These are phyloP conservation scores for Penstemon newberryi DNA, from an alignment of 257 asterid genomes.

Conservation along the genomic window DNA sequence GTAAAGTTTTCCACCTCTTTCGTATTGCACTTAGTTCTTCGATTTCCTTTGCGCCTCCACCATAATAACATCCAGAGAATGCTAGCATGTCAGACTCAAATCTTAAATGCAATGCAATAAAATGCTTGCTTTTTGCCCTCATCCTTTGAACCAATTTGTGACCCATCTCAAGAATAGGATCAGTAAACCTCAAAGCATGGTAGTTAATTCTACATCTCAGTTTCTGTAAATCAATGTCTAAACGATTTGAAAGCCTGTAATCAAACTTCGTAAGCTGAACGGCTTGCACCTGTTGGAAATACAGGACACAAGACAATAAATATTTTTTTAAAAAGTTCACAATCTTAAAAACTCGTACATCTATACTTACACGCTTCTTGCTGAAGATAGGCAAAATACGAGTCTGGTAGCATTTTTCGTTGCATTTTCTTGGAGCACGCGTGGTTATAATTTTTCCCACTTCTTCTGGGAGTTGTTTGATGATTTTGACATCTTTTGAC, in stretches of 20 bases:
- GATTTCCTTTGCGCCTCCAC: conserved; percentile 62
- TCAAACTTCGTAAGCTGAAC: conserved; percentile 72
- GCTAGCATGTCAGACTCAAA: conserved; percentile 86
- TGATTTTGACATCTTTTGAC: conserved; percentile 51
- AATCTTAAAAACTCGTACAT: conserved; percentile 30
- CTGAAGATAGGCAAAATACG: conserved; percentile 58
- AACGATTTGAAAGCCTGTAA: conserved; percentile 65
- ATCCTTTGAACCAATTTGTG: conserved; percentile 42
- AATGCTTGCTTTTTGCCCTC: conserved; percentile 41
- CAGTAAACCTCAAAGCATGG: conserved; percentile 57
- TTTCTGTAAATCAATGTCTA: conserved; percentile 56
- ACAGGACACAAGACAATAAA: background rate
- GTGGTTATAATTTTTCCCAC: conserved; percentile 47
- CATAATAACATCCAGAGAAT: conserved; percentile 77
- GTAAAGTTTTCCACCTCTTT: conserved; percentile 68
- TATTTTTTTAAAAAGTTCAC: background rate
- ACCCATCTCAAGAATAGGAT: conserved; percentile 44
- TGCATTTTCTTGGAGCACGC: conserved; percentile 76
- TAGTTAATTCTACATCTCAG: conserved; percentile 76
- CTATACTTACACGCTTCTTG: conserved; percentile 53
- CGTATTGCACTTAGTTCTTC: conserved; percentile 53
- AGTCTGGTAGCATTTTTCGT: conserved; percentile 51
- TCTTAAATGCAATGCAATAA: conserved; percentile 53
- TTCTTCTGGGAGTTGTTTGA: conserved; percentile 46
- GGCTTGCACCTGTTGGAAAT: conserved; percentile 50